A percentile compares a stretch with the other conserved stretches of the same genome.
Conservation (phyloP, 805 yeast species). For the Teunomyces tritomae region DNA sequence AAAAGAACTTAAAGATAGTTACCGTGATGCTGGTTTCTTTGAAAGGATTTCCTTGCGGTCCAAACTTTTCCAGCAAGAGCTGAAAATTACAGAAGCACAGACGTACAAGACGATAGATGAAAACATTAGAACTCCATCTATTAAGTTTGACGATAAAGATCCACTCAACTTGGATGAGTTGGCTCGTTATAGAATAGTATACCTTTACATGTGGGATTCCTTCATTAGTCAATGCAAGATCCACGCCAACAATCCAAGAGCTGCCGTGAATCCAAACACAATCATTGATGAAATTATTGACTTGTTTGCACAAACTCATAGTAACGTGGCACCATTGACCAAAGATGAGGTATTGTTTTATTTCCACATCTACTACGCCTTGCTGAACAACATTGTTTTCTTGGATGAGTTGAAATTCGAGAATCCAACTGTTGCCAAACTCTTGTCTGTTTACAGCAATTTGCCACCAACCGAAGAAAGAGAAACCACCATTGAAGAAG, state of each 20-base stretch:
- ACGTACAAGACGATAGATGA: slow-evolving; percentile 12
- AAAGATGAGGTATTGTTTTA: slow-evolving; percentile 24
- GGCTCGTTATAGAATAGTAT: slow-evolving; percentile 14
- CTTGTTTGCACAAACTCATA: slow-evolving; percentile 19
- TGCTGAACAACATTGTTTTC: slow-evolving; percentile 24
- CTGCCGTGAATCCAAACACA: slow-evolving; percentile 15
- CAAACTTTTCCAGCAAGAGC: slow-evolving; percentile 21
- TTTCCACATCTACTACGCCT: slow-evolving; percentile 27
- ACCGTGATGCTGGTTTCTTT: slow-evolving; percentile 21
- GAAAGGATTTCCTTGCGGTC: slow-evolving; percentile 22
- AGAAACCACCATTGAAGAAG: slow-evolving; percentile 4
- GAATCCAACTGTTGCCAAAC: slow-evolving; percentile 20
- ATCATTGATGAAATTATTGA: slow-evolving; percentile 20
- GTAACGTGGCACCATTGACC: slow-evolving; percentile 19
- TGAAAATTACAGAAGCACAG: slow-evolving; percentile 20
- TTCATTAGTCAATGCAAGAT: slow-evolving; percentile 24
- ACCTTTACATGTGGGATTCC: slow-evolving; percentile 20
- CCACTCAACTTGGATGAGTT: slow-evolving; percentile 18
- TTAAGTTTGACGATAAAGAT: slow-evolving; percentile 14
- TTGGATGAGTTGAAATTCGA: slow-evolving; percentile 28
- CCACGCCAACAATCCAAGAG: slow-evolving; percentile 8
- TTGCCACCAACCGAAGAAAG: slow-evolving; percentile 15
- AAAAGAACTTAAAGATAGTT: slow-evolving; percentile 21
- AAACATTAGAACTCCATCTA: slow-evolving; percentile 14
- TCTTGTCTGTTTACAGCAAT: slow-evolving; percentile 16